Evolutionary conservation across 169 alveolate species (phyloP).

Genomic region (Theileria orientalis): DNA sequence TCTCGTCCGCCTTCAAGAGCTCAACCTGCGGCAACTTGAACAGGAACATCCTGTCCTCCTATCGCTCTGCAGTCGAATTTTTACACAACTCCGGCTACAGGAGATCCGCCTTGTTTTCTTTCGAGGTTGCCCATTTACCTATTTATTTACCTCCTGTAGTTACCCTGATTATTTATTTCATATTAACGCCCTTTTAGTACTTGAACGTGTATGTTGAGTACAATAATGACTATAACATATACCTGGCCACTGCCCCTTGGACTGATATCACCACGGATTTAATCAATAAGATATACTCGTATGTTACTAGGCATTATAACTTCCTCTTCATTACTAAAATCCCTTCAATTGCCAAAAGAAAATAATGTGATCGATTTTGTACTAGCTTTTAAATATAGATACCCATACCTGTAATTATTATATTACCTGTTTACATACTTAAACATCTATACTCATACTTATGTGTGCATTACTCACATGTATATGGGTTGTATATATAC

Average conservation of each 20-base stretch:
- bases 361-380: not conserved
- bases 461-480: not conserved
- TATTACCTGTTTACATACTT: not conserved
- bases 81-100: slow-evolving; percentile 27
- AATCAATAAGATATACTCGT: slow-evolving; percentile 37
- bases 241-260: slow-evolving; percentile 63
- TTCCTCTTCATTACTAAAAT: slow-evolving; percentile 55
- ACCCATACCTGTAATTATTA: not conserved
- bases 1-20: slow-evolving; percentile 54
- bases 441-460: not conserved
- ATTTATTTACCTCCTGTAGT: not conserved
- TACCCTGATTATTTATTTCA: not conserved
- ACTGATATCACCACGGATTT: slow-evolving; percentile 55
- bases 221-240: slow-evolving; percentile 47
- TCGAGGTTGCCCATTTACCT: slow-evolving; percentile 30
- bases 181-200: slow-evolving; percentile 6
- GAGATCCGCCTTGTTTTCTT: slow-evolving; percentile 24
- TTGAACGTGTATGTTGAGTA: slow-evolving; percentile 62
- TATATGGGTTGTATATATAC: not conserved
- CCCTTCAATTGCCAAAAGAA: slow-evolving; percentile 21
- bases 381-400: not conserved
- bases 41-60: slow-evolving; percentile 24
- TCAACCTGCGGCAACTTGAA: slow-evolving; percentile 28
- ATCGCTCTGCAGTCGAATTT: slow-evolving; percentile 48
- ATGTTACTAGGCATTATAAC: slow-evolving; percentile 43